Evolutionary conservation across 192 early-diverging fungal species (phyloP).

Genomic region (Coemansia sp.): DNA sequence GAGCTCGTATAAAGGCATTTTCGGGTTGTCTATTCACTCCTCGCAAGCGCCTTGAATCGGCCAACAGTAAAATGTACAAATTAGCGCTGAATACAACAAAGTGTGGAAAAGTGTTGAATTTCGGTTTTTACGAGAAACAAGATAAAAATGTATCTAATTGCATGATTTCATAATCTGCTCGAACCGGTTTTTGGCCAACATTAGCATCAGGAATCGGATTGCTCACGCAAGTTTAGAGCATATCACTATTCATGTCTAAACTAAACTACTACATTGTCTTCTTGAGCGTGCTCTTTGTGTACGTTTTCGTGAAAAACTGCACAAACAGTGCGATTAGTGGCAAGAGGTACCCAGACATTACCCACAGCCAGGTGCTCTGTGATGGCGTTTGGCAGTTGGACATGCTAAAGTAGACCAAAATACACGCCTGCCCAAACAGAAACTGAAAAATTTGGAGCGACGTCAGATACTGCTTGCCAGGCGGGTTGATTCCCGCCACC

Average conservation of each 20-base stretch:
- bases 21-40: neutral
- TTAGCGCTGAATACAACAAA: neutral
- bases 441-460: constrained; percentile 85
- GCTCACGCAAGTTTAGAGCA: too few relatives aligned
- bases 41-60: neutral
- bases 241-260: neutral
- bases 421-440: constrained; percentile 66
- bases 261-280: neutral
- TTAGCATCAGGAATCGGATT: too few relatives aligned
- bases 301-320: constrained; percentile 74
- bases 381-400: constrained; percentile 58
- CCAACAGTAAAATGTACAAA: constrained; percentile 5
- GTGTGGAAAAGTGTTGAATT: neutral
- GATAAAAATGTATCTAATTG: neutral
- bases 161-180: neutral
- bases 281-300: constrained; percentile 25
- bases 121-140: neutral
- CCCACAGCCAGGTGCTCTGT: constrained; percentile 59
- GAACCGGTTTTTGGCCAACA: neutral
- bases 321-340: constrained; percentile 79
- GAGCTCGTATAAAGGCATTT: constrained; percentile 71
- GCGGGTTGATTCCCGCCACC: constrained; percentile 67
- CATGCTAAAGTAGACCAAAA: constrained; percentile 67
- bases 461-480: constrained; percentile 80
- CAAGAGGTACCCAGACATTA: constrained; percentile 68